A percentile compares a stretch with the other conserved stretches of the same genome.
Evolutionary conservation across 345 rosid genomes (phyloP).

Genomic region (Eucalyptus lansdowneana): DNA sequence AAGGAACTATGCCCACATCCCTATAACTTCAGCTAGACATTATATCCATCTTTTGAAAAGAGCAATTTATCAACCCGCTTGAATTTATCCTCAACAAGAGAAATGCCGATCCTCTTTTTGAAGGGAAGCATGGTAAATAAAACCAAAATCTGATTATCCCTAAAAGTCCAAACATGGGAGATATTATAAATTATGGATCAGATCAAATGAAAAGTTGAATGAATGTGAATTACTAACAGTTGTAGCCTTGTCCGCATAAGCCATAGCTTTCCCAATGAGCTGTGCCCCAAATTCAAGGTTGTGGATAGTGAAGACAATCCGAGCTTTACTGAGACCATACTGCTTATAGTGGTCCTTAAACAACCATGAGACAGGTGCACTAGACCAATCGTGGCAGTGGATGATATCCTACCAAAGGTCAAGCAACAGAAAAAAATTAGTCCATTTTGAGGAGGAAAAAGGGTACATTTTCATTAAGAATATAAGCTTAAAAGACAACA

Average conservation of each 20-base stretch:
- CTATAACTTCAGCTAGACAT: background rate
- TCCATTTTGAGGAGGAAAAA: background rate
- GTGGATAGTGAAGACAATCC: conserved; percentile 83
- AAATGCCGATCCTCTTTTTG: background rate
- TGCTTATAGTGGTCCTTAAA: conserved; percentile 73
- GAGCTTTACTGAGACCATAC: conserved; percentile 70
- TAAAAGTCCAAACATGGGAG: background rate
- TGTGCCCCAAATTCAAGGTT: conserved; percentile 80
- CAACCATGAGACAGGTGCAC: conserved; percentile 84
- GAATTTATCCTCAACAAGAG: background rate
- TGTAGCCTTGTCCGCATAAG: conserved; percentile 72
- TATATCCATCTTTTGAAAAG: background rate
- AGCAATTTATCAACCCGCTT: background rate
- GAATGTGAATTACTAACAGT: conserved; percentile 34
- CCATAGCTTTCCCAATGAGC: conserved; percentile 75
- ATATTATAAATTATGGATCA: background rate
- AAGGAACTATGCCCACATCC: background rate
- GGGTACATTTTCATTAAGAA: background rate
- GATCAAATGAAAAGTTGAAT: background rate
- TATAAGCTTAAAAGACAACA: background rate
- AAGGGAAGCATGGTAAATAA: background rate
- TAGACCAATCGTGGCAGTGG: conserved; percentile 98
- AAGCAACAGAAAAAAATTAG: background rate
- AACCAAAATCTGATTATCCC: background rate
- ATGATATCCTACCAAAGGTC: conserved; percentile 63